These are phyloP conservation scores for Avena atlantica DNA, from an alignment of 176 grass and related monocot genomes.

Conservation along the genomic window DNA sequence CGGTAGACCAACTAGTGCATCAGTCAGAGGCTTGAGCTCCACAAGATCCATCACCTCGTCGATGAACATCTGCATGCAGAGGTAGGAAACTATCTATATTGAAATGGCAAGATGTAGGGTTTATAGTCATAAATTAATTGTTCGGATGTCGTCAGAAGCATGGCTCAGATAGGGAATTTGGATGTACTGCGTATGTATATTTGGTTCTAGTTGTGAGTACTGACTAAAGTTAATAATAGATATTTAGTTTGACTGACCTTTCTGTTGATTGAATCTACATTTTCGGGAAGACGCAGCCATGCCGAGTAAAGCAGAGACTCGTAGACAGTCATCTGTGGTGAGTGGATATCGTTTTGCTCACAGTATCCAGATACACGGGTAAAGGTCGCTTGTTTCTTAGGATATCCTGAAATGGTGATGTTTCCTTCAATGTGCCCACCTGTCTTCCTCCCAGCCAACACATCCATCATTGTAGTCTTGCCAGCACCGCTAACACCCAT, in stretches of 20 bases:
- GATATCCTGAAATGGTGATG: constrained; percentile 87
- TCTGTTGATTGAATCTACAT: constrained; percentile 67
- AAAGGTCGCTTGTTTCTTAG: constrained; percentile 89
- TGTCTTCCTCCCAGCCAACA: constrained; percentile 84
- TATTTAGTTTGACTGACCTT: constrained; percentile 53
- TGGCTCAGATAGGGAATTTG: no score
- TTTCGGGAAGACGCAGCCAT: constrained; percentile 75
- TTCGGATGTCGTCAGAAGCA: no score
- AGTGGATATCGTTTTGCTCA: no score
- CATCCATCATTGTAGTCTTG: constrained; percentile 95
- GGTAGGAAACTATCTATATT: constrained; percentile 20
- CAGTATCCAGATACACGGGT: constrained; percentile 83
- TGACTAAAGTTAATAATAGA: background rate
- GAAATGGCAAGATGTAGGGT: no score
- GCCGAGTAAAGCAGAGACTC: constrained; percentile 85
- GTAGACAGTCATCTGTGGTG: constrained; percentile 56
- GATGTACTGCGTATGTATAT: no score
- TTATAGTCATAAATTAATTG: no score
- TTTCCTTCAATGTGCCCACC: constrained; percentile 42
- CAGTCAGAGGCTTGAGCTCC: constrained; percentile 64
- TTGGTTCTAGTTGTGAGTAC: background rate
- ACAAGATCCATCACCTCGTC: constrained; percentile 93
- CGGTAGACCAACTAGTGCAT: constrained; percentile 42
- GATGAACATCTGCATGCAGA: constrained; percentile 68
- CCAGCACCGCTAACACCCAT: constrained; percentile 96